Base-by-base conservation (phyloP, 192 early-diverging fungal species). In the Phlyctochytrium arcticum region DNA sequence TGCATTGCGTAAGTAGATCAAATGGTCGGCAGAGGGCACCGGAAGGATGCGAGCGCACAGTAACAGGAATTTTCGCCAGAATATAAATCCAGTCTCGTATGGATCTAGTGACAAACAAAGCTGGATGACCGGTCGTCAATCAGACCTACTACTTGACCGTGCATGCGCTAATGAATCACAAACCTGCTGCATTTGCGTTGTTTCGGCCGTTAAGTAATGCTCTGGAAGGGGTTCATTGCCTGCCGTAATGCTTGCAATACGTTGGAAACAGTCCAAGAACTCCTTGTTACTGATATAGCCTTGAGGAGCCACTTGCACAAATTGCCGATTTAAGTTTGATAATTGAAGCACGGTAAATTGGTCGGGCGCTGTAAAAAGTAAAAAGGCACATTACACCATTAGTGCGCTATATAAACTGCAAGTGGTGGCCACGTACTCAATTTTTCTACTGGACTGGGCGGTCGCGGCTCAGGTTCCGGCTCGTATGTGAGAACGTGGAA, bases 341-440 rank as follows among this genome's bases (percentile, higher is more conserved):
- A 83, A 68, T 44, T 83, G 81, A 6, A 74, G 29, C 10, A 83
- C 79, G 24, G 79, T 83, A 54, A 81, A 83, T 54, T 75, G 78
- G 48, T 83, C 75, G 6, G 70, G 66, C 48, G 61, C 76, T 81
- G 51, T 21, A 31, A n/a, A n/a, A n/a, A n/a, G n/a, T n/a, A n/a
- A n/a, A n/a, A 2, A 57, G 55, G 35, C 29, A 53, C 1, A 2
- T 15, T 26, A 12, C 12, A 23, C 24, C 50, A 53, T 2, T 15
- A 19, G 24, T 23, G 24, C 1, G 24, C 12, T 12, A 3, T 1
- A 53, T 19, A 53, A 2, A 2, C 19, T 19, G 15, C 15, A 19
- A 2, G 21, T 44, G 0, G 30, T 15, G 15, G 30, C 3, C 23
- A 30, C 53, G 19, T 70, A 80, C 78, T 53, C 51, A 42, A 64